Evolutionary conservation across 192 early-diverging fungal genomes (phyloP).

Genomic region (Blastocladiella britannica): DNA sequence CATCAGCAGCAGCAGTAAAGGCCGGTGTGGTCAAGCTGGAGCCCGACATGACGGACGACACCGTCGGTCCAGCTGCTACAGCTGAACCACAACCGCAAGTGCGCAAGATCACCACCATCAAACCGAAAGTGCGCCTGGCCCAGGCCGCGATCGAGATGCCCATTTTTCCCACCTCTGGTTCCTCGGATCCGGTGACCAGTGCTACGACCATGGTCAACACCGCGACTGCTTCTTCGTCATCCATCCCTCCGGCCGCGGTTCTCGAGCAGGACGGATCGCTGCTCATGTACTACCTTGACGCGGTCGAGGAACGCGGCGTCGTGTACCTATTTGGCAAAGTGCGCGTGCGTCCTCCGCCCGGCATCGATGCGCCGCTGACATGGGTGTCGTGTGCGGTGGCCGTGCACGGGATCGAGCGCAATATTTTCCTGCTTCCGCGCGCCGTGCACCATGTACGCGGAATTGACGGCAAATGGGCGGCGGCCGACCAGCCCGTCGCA

Average conservation of each 20-base stretch:
- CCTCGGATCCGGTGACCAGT: constrained; percentile 2
- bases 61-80: too few relatives aligned
- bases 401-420: constrained; percentile 62
- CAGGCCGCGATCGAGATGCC: constrained; percentile 2
- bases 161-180: too few relatives aligned
- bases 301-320: constrained; percentile 52
- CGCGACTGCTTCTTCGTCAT: not conserved
- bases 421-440: constrained; percentile 81
- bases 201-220: constrained; percentile 1
- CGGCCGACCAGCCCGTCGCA: constrained; percentile 30
- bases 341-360: too few relatives aligned
- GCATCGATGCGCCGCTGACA: not conserved
- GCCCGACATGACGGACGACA: too few relatives aligned
- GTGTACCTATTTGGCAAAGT: constrained; percentile 91
- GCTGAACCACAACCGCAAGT: constrained; percentile 1
- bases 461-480: constrained; percentile 22
- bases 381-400: constrained; percentile 64
- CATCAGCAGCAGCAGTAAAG: too few relatives aligned
- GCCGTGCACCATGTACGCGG: constrained; percentile 2
- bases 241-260: constrained; percentile 2
- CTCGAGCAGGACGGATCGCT: constrained; percentile 34
- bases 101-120: constrained; percentile 2
- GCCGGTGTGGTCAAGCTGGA: too few relatives aligned
- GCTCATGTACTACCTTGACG: constrained; percentile 81
- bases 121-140: not conserved